Evolutionary conservation across 352 stramenopile genomes (phyloP), one percentile per base, ranked within the genome.

Genomic region (Globisporangium echinulatum): DNA sequence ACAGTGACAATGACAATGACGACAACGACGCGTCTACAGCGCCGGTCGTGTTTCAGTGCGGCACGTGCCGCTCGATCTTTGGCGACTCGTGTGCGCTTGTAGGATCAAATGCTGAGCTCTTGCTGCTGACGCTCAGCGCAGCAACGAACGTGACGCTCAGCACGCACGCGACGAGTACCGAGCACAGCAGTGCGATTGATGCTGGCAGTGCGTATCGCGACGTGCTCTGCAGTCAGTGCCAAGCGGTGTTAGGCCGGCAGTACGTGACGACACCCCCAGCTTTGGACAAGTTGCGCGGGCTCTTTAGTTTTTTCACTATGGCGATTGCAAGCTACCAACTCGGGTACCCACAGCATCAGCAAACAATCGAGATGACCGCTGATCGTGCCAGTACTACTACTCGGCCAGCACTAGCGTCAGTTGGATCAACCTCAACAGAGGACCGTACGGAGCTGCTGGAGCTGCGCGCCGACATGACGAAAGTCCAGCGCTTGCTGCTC

Each of bases 11-110:
- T 14, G 44, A 36, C 44, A 17, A 61, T 13, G 25, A 40, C 19
- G 33, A 49, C 55, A 13, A 46, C 50, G 14, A 49, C 5, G 47
- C 63, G 9, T 25, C n/a, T 55, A 36, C 79, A 48, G 79, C 77
- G 15, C 82, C 87, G 7, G 82, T 94, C 39, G 79, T 92, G 33
- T 94, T 94, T 59, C 82, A 92, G 60, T 94, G 85, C 65, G 85
- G 67, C 66, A 92, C 82, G 17, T 94, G 85, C 46, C 75, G 85
- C 36, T 87, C 77, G 37, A 91, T 94, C 55, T 86, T 94, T 33
- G 83, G 82, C 17, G 85, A 94, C 66, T 92, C 82, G 49, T 92
- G 91, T 58, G 73, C 80, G 42, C 90, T 92, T 39, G 74, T 92
- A 58, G 77, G 74, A 53, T 89, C 82, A n/a, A 94, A 80, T 13